Percentiles rank a stretch among this genome's conserved stretches.
These are phyloP conservation scores for Petunia secreta DNA, from an alignment of 257 asterid species.

Conservation along the genomic window DNA sequence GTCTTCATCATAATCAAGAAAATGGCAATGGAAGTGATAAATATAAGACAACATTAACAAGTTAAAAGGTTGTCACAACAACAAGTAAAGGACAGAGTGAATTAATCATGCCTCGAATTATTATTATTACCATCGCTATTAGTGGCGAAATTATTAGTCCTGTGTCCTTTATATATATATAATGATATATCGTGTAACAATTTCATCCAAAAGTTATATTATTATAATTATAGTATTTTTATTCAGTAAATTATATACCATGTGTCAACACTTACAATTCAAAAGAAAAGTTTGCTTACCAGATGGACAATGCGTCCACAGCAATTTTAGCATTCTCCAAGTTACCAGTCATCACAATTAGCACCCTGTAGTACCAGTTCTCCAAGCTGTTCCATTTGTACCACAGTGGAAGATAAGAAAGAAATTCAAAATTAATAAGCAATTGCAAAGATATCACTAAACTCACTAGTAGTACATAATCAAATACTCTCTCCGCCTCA, in stretches of 20 bases:
- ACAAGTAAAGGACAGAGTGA: background rate
- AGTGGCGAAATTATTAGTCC: background rate
- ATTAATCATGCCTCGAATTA: background rate
- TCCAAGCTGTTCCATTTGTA: slow-evolving; percentile 52
- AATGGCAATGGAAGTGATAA: background rate
- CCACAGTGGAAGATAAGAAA: background rate
- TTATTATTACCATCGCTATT: background rate
- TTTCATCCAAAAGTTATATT: too few relatives aligned
- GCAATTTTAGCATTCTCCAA: slow-evolving; percentile 68
- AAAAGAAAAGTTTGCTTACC: slow-evolving; percentile 44
- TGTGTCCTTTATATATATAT: background rate
- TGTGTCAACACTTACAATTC: too few relatives aligned
- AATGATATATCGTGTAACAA: background rate
- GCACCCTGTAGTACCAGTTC: slow-evolving; percentile 76
- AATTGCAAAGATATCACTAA: background rate
- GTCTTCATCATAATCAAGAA: background rate
- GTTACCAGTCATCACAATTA: slow-evolving; percentile 80
- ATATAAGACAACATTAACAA: background rate
- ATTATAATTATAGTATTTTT: too few relatives aligned
- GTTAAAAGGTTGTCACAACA: background rate
- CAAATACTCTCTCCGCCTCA: too few relatives aligned
- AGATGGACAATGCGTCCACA: slow-evolving; percentile 74
- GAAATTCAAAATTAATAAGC: background rate
- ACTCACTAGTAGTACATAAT: too few relatives aligned
- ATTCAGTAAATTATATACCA: too few relatives aligned